Base-by-base conservation (phyloP, 345 rosid species). In the Alliaria petiolata region DNA sequence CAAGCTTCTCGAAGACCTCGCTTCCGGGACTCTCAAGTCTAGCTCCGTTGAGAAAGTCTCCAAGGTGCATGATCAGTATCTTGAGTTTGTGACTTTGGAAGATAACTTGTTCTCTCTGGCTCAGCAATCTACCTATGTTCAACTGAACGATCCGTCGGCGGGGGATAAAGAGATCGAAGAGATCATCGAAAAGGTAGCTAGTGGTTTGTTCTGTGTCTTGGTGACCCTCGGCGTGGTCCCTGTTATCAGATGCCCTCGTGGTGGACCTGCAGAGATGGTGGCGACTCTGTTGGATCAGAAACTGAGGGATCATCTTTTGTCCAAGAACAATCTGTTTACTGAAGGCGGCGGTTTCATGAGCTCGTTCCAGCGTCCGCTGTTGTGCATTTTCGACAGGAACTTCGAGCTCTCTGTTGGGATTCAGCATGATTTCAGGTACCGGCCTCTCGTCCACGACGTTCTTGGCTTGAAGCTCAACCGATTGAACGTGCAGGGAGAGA, bases 221-320 rank as follows among this genome's bases (percentile, higher is more conserved):
- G 91, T 88, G 2, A 95, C 99, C 0, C 85, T 92, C 1, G 92
- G 83, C 0, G 97, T 90, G 56, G 97, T 88, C 46, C 99, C 99
- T 1, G 79, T 92, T 43, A 90, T 95, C 31, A 76, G 93, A 72
- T 92, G 96, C 46, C 97, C 91, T 0, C 81, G 89, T 9, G 95
- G 97, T 50, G 98, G 99, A 36, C 90, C 98, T 0, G 98, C 99
- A 0, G 98, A 95, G 87, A 85, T 92, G 98, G 97, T 95, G 56
- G 97, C 99, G 3, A 80, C 89, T 3, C 92, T 90, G 30, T 80
- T 95, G 83, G 99, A 95, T 82, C 97, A 88, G 83, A 88, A 76
- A 81, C 76, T 95, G 82, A 83, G 99, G 83, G 97, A 95, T 88
- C 99, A 95, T 82, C 83, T 95, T 69, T 76, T 88, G 81, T 85